Percentiles rank a stretch among this genome's conserved stretches.
phyloP scores from a whole-genome alignment of 495 filamentous ascomycete genomes.

The Xylaria curta region DNA sequence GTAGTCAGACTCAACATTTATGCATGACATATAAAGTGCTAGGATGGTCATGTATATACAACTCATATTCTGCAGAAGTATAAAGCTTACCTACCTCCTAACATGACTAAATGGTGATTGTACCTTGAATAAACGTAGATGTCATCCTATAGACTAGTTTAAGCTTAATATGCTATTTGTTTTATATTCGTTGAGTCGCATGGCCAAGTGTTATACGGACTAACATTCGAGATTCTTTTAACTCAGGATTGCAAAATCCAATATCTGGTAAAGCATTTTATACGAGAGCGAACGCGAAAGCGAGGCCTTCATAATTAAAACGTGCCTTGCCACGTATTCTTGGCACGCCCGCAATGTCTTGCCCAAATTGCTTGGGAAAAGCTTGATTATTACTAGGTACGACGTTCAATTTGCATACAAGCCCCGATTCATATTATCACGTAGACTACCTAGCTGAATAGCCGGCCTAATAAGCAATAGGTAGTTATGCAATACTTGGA shows the following conservation, averaged over 20 bases:
- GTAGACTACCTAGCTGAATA: too few relatives aligned
- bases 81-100: not conserved
- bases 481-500: not conserved
- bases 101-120: not conserved
- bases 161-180: not conserved
- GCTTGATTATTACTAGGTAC: not conserved
- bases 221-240: too few relatives aligned
- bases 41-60: not conserved
- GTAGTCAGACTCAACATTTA: not conserved
- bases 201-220: not conserved
- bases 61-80: slow-evolving; percentile 3
- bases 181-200: not conserved
- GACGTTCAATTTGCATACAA: not conserved
- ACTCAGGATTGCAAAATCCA: too few relatives aligned
- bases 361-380: not conserved
- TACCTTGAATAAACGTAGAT: not conserved
- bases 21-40: not conserved
- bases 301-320: not conserved
- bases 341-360: not conserved
- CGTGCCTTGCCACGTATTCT: not conserved
- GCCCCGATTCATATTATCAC: not conserved
- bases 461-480: too few relatives aligned
- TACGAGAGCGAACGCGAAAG: too few relatives aligned
- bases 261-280: too few relatives aligned
- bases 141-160: not conserved